Evolutionary conservation across 257 asterid genomes (phyloP).

Genomic region (Schizonepeta tenuifolia): DNA sequence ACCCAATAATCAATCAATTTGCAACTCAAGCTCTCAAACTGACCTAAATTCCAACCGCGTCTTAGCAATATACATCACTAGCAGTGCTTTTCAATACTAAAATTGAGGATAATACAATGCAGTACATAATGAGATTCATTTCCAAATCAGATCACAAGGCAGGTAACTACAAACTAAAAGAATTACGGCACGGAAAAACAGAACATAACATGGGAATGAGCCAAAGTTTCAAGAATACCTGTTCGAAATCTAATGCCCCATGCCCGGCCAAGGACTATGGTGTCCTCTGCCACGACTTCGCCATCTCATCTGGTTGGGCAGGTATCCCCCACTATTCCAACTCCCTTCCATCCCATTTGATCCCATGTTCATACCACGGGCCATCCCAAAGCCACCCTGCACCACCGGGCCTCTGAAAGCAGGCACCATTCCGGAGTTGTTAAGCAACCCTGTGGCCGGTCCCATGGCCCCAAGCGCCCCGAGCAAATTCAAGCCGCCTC

Average conservation of each 20-base stretch:
- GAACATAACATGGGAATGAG: background rate
- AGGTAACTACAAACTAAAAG: background rate
- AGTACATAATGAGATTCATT: background rate
- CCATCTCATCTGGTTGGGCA: slow-evolving; percentile 5
- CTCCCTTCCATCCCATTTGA: background rate
- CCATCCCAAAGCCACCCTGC: slow-evolving; percentile 24
- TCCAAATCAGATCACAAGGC: slow-evolving; percentile 12
- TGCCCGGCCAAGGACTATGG: slow-evolving; percentile 1
- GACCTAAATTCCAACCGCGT: background rate
- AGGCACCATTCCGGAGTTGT: slow-evolving; percentile 13
- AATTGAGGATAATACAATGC: background rate
- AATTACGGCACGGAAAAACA: background rate
- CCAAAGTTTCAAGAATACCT: slow-evolving; percentile 16
- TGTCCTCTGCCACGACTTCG: slow-evolving; percentile 8
- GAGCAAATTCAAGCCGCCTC: slow-evolving; percentile 10
- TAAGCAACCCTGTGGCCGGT: slow-evolving; percentile 17
- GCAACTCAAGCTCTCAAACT: background rate
- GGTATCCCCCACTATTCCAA: slow-evolving; percentile 15
- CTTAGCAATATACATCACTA: background rate
- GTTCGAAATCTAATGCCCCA: background rate
- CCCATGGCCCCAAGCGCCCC: slow-evolving; percentile 21
- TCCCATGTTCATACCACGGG: background rate
- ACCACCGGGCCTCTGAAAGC: slow-evolving; percentile 9
- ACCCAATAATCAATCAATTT: background rate
- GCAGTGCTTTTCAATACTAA: background rate